A percentile compares a stretch with the other conserved stretches of the same genome.
Evolutionary conservation across 2,329 filamentous ascomycete species (phyloP).

Genomic region (Hypoxylon sp.): DNA sequence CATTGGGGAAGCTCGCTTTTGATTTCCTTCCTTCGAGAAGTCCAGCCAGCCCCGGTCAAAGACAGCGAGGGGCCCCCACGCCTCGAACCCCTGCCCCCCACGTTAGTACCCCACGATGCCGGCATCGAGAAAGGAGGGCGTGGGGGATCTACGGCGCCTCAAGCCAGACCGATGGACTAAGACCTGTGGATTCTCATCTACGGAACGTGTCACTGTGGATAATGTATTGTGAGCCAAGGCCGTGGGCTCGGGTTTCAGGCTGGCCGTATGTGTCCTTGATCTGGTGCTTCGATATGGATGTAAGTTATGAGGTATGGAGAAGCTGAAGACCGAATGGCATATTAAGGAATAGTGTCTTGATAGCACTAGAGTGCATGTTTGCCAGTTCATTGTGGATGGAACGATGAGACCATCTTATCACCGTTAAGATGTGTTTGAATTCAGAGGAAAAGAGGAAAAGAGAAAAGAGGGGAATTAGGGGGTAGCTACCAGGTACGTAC

Average conservation of each 20-base stretch:
- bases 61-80: conserved; percentile 22
- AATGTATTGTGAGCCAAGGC: conserved; percentile 22
- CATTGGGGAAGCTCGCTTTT: conserved; percentile 11
- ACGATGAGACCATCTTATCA: not conserved
- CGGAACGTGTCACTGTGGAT: conserved; percentile 2
- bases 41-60: conserved; percentile 21
- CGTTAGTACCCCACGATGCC: conserved; percentile 12
- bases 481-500: no score
- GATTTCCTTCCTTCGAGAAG: conserved; percentile 22
- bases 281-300: not conserved
- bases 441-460: not conserved
- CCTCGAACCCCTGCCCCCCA: conserved; percentile 16
- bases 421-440: not conserved
- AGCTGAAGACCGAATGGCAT: not conserved
- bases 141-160: conserved; percentile 19
- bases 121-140: not conserved
- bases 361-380: not conserved
- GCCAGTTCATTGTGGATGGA: not conserved
- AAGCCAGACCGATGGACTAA: conserved; percentile 1
- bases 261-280: not conserved
- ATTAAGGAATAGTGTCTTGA: not conserved
- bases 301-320: not conserved
- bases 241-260: conserved; percentile 25
- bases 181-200: conserved; percentile 6
- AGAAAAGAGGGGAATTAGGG: no score